Base-by-base conservation (phyloP, 768 basidiomycete genomes). In the Hericium alpestre region DNA sequence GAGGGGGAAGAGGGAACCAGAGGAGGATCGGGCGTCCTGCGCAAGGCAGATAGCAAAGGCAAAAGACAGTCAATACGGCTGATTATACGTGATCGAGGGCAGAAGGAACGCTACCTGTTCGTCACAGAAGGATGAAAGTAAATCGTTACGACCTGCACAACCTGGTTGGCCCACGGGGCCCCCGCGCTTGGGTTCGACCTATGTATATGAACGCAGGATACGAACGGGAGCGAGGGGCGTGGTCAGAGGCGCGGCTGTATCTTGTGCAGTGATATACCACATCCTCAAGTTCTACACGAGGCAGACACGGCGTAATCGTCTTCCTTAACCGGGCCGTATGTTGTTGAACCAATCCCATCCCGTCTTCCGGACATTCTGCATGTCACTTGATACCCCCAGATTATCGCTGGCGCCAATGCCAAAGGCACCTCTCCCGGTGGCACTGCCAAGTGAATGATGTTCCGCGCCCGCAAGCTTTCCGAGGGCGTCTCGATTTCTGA, bases 211-310 rank as follows among this genome's bases (percentile, higher is more conserved):
- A 61, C 57, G 39, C 43, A 57, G 53, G 49, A 50, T 53, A 48
- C 57, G 56, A 48, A 54, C 43, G 50, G 48, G 40, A n/a, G 58
- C 38, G 27, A 46, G 27, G 56, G 56, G 56, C 54, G 61, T 38
- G 56, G 55, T 27, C 37, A 20, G 50, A 38, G 37, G 23, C n/a
- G 57, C 37, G 53, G 43, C 15, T 10, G 43, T n/a, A 48, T 22
- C 15, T 15, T 40, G 51, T 32, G 41, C 48, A 58, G 51, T 58
- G 61, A 62, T 62, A 62, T 32, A 32, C 32, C 32, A 32, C 53
- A 50, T 52, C 61, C 61, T 61, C 37, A 53, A 60, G 50, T 58
- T 48, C 50, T 54, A 54, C 61, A 62, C 57, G 61, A 61, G 59
- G 61, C 61, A 18, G 47, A 53, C 51, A 47, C 53, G 60, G 61